Base-by-base conservation (phyloP, 2,329 filamentous ascomycete species). In the Colletotrichum spaethianum region DNA sequence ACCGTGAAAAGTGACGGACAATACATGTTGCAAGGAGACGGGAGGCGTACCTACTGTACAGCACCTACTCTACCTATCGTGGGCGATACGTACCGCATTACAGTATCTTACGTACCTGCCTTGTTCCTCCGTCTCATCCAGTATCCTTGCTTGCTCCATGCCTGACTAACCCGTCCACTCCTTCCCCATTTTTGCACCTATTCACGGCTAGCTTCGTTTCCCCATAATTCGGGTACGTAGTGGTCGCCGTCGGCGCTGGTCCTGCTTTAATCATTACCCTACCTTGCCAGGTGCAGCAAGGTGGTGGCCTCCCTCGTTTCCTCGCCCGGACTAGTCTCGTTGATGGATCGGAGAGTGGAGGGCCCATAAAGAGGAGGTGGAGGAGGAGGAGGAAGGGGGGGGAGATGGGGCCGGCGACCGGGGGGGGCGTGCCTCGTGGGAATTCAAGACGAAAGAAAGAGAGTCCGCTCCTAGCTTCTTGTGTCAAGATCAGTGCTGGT, bases 361-460 rank as follows among this genome's bases (percentile, higher is more conserved):
- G 38, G 36, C 33, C 31, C 28, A 66, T 28, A 33, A 63, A 52
- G 40, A 46, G 40, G 31, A 40, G 33, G 46, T 26, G 57, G 31
- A 48, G 20, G 26, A 67, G 31, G 44, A 60, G 28, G 31, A 63
- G 33, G 46, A 42, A 44, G 44, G 28, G 44, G 46, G 16, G n/a
- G n/a, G 31, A 8, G 26, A 57, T 44, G 57, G 68, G 57, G 42
- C 50, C 63, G 46, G n/a, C 40, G 63, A 14, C 28, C 23, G 50
- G 67, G 64, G 46, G 67, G 68, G 57, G 69, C 42, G 69, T 59
- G 64, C 44, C 69, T 63, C 69, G 52, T 72, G 69, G 65, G 65
- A 63, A 63, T 69, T 69, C 65, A 66, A 72, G 65, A 72, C 65
- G 69, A 63, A 72, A 72, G 57, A 69, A 62, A 67, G 64, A 72